phyloP scores from a whole-genome alignment of 768 basidiomycete genomes.

The Lactarius hengduanensis region DNA sequence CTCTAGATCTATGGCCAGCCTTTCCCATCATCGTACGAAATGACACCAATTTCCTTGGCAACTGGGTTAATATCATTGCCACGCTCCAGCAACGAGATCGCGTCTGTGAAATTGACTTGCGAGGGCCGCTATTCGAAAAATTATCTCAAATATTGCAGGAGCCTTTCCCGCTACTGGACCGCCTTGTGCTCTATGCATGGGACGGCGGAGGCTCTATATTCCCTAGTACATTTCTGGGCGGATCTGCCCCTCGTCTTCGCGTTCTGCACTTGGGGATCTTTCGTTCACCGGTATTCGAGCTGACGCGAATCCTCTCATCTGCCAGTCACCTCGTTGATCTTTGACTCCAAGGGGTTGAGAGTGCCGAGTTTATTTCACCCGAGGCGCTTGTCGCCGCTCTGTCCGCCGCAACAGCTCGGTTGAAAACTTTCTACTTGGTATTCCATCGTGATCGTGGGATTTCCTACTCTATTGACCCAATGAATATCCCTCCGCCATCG shows the following conservation, averaged over 20 bases:
- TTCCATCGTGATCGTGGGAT: too few species aligned
- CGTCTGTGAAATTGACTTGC: background rate
- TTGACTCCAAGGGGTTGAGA: too few species aligned
- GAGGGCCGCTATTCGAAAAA: background rate
- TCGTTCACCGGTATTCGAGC: background rate
- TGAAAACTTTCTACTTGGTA: too few species aligned
- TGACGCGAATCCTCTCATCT: background rate
- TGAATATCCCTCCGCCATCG: too few species aligned
- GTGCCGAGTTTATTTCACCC: too few species aligned
- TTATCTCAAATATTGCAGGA: background rate
- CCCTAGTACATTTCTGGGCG: background rate
- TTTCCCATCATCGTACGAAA: background rate
- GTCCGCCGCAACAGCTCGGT: too few species aligned
- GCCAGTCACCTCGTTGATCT: too few species aligned
- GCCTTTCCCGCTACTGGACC: constrained; percentile 3
- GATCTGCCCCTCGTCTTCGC: background rate
- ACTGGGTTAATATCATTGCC: background rate
- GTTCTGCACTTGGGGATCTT: background rate
- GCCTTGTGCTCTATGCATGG: background rate
- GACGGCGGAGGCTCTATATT: background rate
- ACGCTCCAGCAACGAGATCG: constrained; percentile 10
- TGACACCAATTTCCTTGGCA: background rate
- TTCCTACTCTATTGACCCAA: too few species aligned
- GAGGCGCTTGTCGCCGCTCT: too few species aligned
- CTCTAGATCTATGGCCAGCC: constrained; percentile 2